phyloP scores from a whole-genome alignment of 192 early-diverging fungal genomes.

The Linnemannia schmuckeri region DNA sequence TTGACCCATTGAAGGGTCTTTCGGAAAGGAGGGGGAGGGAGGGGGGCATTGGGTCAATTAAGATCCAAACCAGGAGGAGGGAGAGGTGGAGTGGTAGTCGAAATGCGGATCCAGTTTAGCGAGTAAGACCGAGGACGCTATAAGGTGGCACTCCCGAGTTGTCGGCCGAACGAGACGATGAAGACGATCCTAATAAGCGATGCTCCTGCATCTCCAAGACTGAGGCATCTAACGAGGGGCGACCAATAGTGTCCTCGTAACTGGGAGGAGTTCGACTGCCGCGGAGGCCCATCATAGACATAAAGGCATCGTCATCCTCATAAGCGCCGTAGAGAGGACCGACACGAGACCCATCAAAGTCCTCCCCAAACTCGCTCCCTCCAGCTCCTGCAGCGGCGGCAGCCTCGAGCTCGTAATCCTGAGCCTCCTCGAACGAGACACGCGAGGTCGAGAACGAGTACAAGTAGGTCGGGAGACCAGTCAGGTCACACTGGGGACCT shows the following conservation, averaged over 20 bases:
- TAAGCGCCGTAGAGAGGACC: conserved; percentile 52
- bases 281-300: conserved; percentile 53
- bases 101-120: background rate
- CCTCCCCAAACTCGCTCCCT: background rate
- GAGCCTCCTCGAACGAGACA: conserved; percentile 47
- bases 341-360: conserved; percentile 15
- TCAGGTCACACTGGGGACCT: conserved; percentile 44
- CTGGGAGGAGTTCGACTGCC: conserved; percentile 50
- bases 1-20: background rate
- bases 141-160: background rate
- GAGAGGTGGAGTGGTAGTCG: background rate
- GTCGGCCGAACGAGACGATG: conserved; percentile 4
- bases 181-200: background rate
- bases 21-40: background rate
- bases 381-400: conserved; percentile 1
- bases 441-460: conserved; percentile 54
- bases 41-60: background rate
- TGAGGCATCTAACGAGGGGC: conserved; percentile 40
- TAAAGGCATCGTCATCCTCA: conserved; percentile 49
- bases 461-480: conserved; percentile 42
- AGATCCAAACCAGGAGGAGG: conserved; percentile 5
- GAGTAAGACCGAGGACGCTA: conserved; percentile 17
- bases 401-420: conserved; percentile 47
- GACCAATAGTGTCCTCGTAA: conserved; percentile 45
- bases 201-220: conserved; percentile 31